These are phyloP conservation scores for Solanum habrochaites DNA, from an alignment of 257 asterid species.

Conservation along the genomic window DNA sequence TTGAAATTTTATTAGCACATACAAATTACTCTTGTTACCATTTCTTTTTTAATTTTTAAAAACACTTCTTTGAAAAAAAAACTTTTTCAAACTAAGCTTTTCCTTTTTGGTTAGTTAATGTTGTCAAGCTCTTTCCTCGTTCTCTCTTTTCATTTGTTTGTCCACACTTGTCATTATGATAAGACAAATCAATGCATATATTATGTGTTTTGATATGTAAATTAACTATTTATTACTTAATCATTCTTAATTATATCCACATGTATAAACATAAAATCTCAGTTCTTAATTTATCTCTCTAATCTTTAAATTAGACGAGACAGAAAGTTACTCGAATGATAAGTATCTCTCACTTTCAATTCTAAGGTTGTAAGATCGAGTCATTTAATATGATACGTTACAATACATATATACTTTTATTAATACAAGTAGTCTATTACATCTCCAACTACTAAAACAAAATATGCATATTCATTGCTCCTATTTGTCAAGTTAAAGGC, in stretches of 20 bases:
- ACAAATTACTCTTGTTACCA: background rate
- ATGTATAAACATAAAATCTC: too few relatives aligned
- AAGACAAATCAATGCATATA: background rate
- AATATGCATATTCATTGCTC: background rate
- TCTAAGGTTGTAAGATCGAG: background rate
- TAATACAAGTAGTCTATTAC: background rate
- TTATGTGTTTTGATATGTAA: background rate
- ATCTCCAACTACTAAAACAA: background rate
- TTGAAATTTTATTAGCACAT: background rate
- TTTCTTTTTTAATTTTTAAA: too few relatives aligned
- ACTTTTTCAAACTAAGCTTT: background rate
- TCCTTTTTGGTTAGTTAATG: too few relatives aligned
- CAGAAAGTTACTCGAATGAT: too few relatives aligned
- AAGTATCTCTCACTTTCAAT: background rate
- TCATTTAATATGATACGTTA: too few relatives aligned
- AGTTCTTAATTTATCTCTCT: background rate
- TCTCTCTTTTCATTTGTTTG: background rate
- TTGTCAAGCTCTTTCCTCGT: too few relatives aligned
- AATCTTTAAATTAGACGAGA: background rate
- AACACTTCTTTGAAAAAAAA: background rate
- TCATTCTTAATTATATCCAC: background rate
- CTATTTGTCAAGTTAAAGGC: background rate
- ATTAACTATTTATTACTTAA: too few relatives aligned
- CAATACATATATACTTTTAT: background rate
- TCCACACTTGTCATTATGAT: background rate